phyloP scores from a whole-genome alignment of 73 alveolate genomes.

The Tetrahymena thermophila region DNA sequence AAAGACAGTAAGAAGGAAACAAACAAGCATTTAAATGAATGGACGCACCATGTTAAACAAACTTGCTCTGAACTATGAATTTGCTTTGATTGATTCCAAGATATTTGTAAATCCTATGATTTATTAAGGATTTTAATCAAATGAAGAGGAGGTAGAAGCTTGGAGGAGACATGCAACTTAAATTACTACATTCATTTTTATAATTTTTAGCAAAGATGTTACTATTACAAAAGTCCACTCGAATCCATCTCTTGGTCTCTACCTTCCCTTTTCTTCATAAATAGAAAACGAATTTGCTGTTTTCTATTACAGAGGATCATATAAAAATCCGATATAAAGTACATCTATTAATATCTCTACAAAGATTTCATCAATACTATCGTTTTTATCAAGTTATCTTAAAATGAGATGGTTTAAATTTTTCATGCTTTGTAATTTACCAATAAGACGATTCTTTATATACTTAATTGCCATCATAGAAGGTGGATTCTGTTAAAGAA shows the following conservation, averaged over 20 bases:
- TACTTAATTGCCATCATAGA: neutral
- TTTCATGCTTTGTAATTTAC: neutral
- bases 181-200: neutral
- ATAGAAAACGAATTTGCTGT: neutral
- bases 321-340: neutral
- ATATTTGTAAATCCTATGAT: neutral
- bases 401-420: neutral
- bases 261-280: neutral
- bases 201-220: neutral
- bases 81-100: neutral
- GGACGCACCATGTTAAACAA: neutral
- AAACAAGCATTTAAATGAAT: neutral
- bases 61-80: neutral
- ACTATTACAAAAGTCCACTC: neutral
- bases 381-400: neutral
- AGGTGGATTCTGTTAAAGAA: neutral
- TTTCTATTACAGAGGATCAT: neutral
- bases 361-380: neutral
- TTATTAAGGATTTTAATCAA: neutral
- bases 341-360: neutral
- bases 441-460: neutral
- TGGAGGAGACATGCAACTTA: neutral
- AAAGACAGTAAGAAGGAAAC: neutral
- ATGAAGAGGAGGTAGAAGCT: neutral
- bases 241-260: neutral